Evolutionary conservation across 2,329 filamentous ascomycete species (phyloP), one percentile per base, ranked within the genome.

Genomic region (Fusarium robinianum): DNA sequence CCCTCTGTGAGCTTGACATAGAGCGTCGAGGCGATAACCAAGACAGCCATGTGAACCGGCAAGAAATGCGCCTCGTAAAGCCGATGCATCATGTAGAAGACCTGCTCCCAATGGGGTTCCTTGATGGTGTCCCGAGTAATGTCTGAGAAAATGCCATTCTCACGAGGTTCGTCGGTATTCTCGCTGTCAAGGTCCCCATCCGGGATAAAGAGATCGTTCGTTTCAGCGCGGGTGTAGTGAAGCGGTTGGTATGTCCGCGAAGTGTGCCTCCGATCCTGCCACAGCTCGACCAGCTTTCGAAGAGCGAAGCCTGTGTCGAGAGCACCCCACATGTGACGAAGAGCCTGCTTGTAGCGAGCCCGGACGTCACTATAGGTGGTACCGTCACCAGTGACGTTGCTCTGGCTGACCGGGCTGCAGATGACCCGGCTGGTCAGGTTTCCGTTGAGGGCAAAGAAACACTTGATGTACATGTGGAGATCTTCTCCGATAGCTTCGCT

Each of bases 381-480:
- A 8, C 76, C 75, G 23, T 79, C 78, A 29, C 80, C 83, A 34
- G 80, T 81, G 36, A 88, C 82, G 58, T 88, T 88, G 67, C 78
- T 87, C 63, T 88, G 85, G 67, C 84, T 88, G 45, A 87, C 83
- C 3, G 85, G 84, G 49, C 81, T 84, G 55, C 84, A 71, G 19
- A 89, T 75, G 4, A 84, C 80, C 34, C 78, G 76, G 32, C 79
- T 78, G 9, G 81, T 82, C 40, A 88, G 63, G 61, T 87, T 82
- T 3, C 85, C 85, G 49, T 85, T 85, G 12, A 87, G 76, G 1
- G 84, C 82, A 53, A 88, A 88, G 70, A 88, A 88, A 64, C 84
- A 88, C 72, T 88, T 88, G 51, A 88, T 74, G 62, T 86, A 86
- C 85, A 88, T 88, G 70, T 89, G 85, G 60, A 88, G 67, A 61